Percentiles rank a stretch among this genome's conserved stretches.
Evolutionary conservation across 192 early-diverging fungal species (phyloP).

Genomic region (Spizellomyces sp.): DNA sequence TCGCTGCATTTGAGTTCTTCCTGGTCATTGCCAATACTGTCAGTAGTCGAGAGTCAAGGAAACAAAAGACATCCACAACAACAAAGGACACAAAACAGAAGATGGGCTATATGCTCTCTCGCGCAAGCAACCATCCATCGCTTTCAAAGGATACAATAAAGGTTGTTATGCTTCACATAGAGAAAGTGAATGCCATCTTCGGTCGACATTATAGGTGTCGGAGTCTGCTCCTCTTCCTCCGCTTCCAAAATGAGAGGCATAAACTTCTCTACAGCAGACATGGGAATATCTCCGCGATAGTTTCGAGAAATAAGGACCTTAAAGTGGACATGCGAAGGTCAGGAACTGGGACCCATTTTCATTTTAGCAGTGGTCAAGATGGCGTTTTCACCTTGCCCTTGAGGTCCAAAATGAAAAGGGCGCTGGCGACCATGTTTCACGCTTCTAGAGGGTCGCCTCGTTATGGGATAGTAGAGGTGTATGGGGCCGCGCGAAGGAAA

Average conservation of each 20-base stretch:
- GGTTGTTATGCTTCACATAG: constrained; percentile 93
- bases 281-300: constrained; percentile 98
- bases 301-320: constrained; percentile 93
- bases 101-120: no score
- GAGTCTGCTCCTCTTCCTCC: constrained; percentile 89
- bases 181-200: constrained; percentile 95
- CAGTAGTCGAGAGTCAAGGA: not conserved
- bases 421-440: constrained; percentile 42
- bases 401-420: constrained; percentile 92
- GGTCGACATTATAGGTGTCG: constrained; percentile 83
- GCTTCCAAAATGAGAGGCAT: constrained; percentile 93
- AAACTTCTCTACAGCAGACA: constrained; percentile 94
- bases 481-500: no score
- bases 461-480: no score
- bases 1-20: constrained; percentile 97
- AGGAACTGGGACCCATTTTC: not conserved
- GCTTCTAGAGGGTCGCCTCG: not conserved
- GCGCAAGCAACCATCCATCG: no score
- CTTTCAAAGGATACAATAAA: constrained; percentile 70
- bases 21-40: constrained; percentile 91
- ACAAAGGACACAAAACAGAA: not conserved
- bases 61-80: not conserved
- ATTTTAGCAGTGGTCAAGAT: not conserved
- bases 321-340: not conserved
- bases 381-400: constrained; percentile 81